Base-by-base conservation (phyloP, 1,284 basidiomycete genomes). In the Ceratobasidium sp. region DNA sequence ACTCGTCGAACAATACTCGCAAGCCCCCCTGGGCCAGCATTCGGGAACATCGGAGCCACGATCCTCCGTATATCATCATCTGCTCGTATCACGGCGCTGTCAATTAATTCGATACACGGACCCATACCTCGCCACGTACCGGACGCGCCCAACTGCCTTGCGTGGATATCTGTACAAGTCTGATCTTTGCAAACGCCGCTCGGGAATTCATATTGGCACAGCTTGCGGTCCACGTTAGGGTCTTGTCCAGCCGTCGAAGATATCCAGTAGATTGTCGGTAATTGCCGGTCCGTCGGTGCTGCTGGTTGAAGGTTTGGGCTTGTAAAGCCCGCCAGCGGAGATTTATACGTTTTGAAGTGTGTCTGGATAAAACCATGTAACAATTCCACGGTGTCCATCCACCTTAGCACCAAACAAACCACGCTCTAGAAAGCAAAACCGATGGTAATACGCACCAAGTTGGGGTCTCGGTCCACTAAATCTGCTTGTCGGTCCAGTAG, bases 151-250 rank as follows among this genome's bases (percentile, higher is more conserved):
- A 70, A 59, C 26, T 70, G 55, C 26, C 55, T 48, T 3, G 41
- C 34, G 23, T 70, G 67, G 23, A 70, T 59, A 21, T 70, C 67
- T 45, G 26, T 34, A n/a, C 67, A 70, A 2, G 36, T 32, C 59
- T 70, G 53, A 45, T 70, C 45, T 32, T 32, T 58, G 43, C 67
- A 70, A 16, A 45, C 43, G 5, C 67, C 67, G 39, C 55, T 59
- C 3, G 67, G 67, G 32, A 70, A 70, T 43, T 70, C 67, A 30
- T 70, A 70, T 36, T 58, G 53, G 26, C 67, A 70, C 41, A 70
- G 23, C 23, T 70, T 55, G 30, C 67, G 67, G 23, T 48, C 48
- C n/a, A 26, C 43, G 32, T 69, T 39, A 36, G 26, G 50, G 18
- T 43, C 9, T 48, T 58, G 67, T 16, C 67, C 67, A 3, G 67